Evolutionary conservation across 1,139 yeast species (phyloP).

Genomic region (Blastobotrys arbuscula): DNA sequence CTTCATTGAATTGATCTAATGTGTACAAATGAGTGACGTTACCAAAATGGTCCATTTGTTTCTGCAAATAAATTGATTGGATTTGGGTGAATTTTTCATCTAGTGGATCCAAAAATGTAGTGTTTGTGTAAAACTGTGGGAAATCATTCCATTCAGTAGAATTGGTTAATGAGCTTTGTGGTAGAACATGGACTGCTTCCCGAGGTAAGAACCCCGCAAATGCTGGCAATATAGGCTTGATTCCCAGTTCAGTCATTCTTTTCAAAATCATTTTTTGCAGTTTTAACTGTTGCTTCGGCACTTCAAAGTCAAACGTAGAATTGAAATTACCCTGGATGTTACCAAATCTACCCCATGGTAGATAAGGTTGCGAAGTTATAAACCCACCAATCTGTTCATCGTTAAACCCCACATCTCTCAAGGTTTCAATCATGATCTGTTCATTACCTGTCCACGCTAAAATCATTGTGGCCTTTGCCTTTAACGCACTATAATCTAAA

Average conservation of each 20-base stretch:
- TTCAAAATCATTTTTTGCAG: slow-evolving; percentile 15
- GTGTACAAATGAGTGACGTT: slow-evolving; percentile 17
- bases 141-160: slow-evolving; percentile 17
- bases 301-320: slow-evolving; percentile 12
- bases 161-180: slow-evolving; percentile 15
- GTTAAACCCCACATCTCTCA: slow-evolving; percentile 17
- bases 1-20: slow-evolving; percentile 20
- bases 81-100: slow-evolving; percentile 17
- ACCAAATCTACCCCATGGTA: slow-evolving; percentile 22
- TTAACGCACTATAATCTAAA: slow-evolving; percentile 19
- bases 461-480: slow-evolving; percentile 16
- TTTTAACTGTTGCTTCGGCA: slow-evolving; percentile 14
- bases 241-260: slow-evolving; percentile 20
- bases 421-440: slow-evolving; percentile 17
- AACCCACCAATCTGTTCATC: slow-evolving; percentile 14
- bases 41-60: slow-evolving; percentile 15
- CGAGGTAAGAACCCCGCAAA: slow-evolving; percentile 20
- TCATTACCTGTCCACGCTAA: slow-evolving; percentile 21
- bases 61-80: slow-evolving; percentile 15
- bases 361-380: slow-evolving; percentile 17
- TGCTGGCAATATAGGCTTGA: slow-evolving; percentile 22
- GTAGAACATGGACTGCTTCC: slow-evolving; percentile 7
- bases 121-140: slow-evolving; percentile 15
- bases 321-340: slow-evolving; percentile 20
- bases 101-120: slow-evolving; percentile 18